A percentile compares a stretch with the other conserved stretches of the same genome.
Conservation (phyloP, 2,329 filamentous ascomycete species). For the Colletotrichum musicola region DNA sequence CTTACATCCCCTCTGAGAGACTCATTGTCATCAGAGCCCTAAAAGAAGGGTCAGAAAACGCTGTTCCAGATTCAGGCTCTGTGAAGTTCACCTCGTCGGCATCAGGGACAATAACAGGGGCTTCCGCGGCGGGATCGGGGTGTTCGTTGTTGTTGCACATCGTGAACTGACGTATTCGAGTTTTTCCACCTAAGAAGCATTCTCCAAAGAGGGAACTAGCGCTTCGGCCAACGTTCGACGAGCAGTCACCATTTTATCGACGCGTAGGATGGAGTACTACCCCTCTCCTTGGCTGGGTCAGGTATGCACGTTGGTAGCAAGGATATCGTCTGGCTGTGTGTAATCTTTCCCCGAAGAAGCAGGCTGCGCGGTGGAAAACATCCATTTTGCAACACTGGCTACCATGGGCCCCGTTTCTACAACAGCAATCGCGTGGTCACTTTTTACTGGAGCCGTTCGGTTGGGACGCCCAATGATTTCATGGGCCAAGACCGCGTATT, state of each 20-base stretch:
- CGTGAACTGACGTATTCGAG: neutral
- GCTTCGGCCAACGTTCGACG: no score
- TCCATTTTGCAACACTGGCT: neutral
- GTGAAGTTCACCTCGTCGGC: neutral
- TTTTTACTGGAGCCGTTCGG: neutral
- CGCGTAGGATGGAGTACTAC: neutral
- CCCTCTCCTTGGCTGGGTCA: conserved; percentile 13
- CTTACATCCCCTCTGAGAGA: neutral
- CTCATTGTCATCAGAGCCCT: conserved; percentile 1
- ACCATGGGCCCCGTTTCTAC: neutral
- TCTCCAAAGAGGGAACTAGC: no score
- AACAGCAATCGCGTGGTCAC: neutral
- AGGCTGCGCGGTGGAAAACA: neutral
- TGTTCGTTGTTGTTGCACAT: neutral
- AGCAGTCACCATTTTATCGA: no score
- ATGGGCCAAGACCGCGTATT: no score
- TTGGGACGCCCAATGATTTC: no score
- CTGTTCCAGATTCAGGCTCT: neutral
- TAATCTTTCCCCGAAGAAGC: neutral
- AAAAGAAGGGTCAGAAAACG: neutral
- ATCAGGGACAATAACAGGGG: conserved; percentile 2
- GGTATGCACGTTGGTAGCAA: conserved; percentile 2
- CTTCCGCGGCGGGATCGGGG: neutral
- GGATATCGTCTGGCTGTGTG: neutral
- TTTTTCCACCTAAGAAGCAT: neutral